Conservation (phyloP, 768 basidiomycete genomes). For the Mycena galericulata region DNA sequence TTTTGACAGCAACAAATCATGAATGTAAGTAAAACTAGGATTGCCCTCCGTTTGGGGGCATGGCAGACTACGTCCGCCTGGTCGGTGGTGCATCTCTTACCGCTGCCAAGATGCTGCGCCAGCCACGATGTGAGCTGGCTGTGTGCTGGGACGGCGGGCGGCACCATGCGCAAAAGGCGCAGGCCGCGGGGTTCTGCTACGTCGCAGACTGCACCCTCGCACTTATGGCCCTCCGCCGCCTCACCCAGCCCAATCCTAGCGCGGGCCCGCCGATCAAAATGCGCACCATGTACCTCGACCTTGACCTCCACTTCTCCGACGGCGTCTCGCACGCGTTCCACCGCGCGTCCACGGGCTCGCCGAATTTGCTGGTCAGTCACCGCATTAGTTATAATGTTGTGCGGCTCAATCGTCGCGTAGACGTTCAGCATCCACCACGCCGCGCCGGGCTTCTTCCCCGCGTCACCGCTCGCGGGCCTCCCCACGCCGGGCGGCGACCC, state of each 20-base stretch:
- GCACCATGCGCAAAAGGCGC: constrained; percentile 85
- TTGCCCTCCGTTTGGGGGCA: constrained; percentile 80
- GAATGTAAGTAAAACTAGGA: constrained; percentile 61
- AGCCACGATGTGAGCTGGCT: constrained; percentile 65
- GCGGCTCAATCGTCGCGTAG: constrained; percentile 42
- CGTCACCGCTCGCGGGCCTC: constrained; percentile 62
- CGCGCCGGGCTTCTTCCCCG: constrained; percentile 87
- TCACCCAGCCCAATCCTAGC: constrained; percentile 27
- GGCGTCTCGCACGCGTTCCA: constrained; percentile 86
- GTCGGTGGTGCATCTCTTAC: constrained; percentile 85
- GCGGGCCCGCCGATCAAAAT: constrained; percentile 49
- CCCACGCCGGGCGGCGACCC: constrained; percentile 61
- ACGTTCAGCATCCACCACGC: constrained; percentile 90
- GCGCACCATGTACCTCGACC: constrained; percentile 90
- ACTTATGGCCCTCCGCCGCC: constrained; percentile 68
- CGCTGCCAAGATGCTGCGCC: constrained; percentile 71
- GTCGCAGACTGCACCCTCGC: constrained; percentile 91
- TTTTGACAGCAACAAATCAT: constrained; percentile 8
- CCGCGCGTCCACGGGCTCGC: constrained; percentile 46
- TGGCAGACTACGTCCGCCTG: constrained; percentile 75
- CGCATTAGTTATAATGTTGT: background rate
- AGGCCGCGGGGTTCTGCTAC: constrained; percentile 93
- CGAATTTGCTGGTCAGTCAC: constrained; percentile 61
- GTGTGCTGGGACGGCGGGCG: constrained; percentile 96
- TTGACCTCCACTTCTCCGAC: constrained; percentile 94